Base-by-base conservation (phyloP, 2,329 filamentous ascomycete genomes). In the Arthrobotrys musiformis region DNA sequence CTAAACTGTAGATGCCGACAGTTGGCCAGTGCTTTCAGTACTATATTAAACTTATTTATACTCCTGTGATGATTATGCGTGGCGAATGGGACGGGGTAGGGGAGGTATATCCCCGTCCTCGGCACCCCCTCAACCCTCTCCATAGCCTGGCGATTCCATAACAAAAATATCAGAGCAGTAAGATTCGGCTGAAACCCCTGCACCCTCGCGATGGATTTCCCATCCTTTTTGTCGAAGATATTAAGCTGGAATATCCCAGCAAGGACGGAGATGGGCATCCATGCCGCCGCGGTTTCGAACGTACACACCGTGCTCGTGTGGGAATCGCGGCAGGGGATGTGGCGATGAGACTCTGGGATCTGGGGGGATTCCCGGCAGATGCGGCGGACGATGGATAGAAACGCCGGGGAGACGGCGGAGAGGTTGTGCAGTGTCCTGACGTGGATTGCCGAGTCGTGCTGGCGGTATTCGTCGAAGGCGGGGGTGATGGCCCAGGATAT, bases 241-340 rank as follows among this genome's bases (percentile, higher is more conserved):
- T 64, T 52, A 3, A 76, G 19, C 5, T 33, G 42, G 50, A 70
- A 76, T 13, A 70, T 60, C 15, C 72, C 72, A 5, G 72, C 64
- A 5, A 76, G 35, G 2, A 76, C 72, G 15, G 62, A 62, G 15
- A 76, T 54, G 26, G 72, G 72, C 72, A 76, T 76, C 72, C 72
- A 76, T 1, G 72, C 64, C 3, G 72, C 72, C 7, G 64, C 64
- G 1, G 64, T 70, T n/a, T 70, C 64, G 48, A 76, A 76, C 2
- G 64, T 60, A 42, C 64, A 70, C 13, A 52, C 50, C 4, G 58
- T 50, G 22, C 58, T 19, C 19, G 40, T 9, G 22, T 62, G 48
- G n/a, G 46, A 8, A 7, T 54, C 48, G 1, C 15, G 37, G 28
- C 72, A 70, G 2, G 64, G 64, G 28, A 76, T 19, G 9, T 4